Percentiles rank a stretch among this genome's conserved stretches.
These are phyloP conservation scores for Aegilops tauschii DNA, from an alignment of 176 grass and related monocot genomes.

Conservation along the genomic window DNA sequence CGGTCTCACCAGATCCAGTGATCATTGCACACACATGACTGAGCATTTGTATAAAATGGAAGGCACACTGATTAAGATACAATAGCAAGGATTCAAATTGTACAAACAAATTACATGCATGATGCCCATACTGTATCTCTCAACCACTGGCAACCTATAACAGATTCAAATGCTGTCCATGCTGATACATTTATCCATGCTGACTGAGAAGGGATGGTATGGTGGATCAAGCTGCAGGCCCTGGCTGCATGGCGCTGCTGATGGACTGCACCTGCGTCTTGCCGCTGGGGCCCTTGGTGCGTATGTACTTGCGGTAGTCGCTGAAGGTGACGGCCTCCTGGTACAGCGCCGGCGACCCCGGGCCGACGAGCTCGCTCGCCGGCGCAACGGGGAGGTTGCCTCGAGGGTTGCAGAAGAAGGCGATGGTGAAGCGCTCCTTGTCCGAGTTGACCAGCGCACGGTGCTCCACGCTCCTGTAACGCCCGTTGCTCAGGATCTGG, in stretches of 20 bases:
- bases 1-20: not conserved
- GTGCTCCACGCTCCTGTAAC: conserved; percentile 70
- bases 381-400: conserved; percentile 49
- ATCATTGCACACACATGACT: not conserved
- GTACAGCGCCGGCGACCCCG: conserved; percentile 28
- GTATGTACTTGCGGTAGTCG: conserved; percentile 54
- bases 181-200: not conserved
- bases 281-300: conserved; percentile 43
- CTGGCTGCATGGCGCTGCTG: not conserved
- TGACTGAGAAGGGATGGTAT: too few species aligned
- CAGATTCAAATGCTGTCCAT: not conserved
- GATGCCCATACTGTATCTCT: not conserved
- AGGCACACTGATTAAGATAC: not conserved
- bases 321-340: conserved; percentile 30
- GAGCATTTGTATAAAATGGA: not conserved
- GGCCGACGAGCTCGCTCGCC: conserved; percentile 29
- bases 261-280: conserved; percentile 50
- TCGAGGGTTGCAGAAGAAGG: conserved; percentile 71
- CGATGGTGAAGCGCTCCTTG: conserved; percentile 48
- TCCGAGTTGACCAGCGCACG: conserved; percentile 39
- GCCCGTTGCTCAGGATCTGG: conserved; percentile 62
- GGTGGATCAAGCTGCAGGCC: not conserved
- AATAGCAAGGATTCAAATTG: not conserved
- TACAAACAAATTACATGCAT: not conserved
- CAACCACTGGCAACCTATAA: not conserved